phyloP scores from a whole-genome alignment of 2,329 filamentous ascomycete genomes.

The Exophiala calicioides region DNA sequence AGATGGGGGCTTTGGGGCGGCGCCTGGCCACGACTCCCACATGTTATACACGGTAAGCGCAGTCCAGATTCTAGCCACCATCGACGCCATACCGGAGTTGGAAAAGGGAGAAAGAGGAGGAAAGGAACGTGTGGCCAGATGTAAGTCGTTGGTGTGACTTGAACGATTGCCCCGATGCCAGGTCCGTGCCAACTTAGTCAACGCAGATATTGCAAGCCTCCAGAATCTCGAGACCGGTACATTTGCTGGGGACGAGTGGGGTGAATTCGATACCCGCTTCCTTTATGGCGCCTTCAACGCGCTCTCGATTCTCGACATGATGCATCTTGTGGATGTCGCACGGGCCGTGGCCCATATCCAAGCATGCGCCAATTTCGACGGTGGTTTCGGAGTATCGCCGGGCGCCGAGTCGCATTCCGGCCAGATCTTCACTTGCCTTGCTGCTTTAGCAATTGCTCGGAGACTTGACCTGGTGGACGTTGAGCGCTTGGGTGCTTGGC shows the following conservation, averaged over 20 bases:
- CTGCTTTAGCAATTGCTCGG: slow-evolving; percentile 78
- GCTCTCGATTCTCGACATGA: slow-evolving; percentile 75
- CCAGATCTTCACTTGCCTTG: slow-evolving; percentile 93
- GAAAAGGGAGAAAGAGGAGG: slow-evolving; percentile 73
- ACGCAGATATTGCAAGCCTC: slow-evolving; percentile 71
- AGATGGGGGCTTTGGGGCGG: slow-evolving; percentile 88
- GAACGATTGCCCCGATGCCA: not conserved
- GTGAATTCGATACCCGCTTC: slow-evolving; percentile 92
- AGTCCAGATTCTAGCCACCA: slow-evolving; percentile 84
- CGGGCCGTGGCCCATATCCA: slow-evolving; percentile 78
- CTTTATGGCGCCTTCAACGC: slow-evolving; percentile 88
- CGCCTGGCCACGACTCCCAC: slow-evolving; percentile 91
- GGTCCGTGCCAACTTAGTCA: not conserved
- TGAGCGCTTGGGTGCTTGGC: slow-evolving; percentile 82
- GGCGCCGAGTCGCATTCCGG: slow-evolving; percentile 93
- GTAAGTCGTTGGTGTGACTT: too few relatives aligned
- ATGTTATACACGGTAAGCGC: slow-evolving; percentile 95
- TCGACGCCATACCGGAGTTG: slow-evolving; percentile 81
- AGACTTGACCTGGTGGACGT: slow-evolving; percentile 78
- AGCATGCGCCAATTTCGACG: slow-evolving; percentile 88
- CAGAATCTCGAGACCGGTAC: slow-evolving; percentile 81
- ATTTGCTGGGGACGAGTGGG: slow-evolving; percentile 94
- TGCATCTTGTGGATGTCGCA: slow-evolving; percentile 73
- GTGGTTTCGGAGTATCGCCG: slow-evolving; percentile 85
- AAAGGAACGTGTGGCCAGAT: slow-evolving; percentile 73